These are phyloP conservation scores for Pilasporangium apinafurcum DNA, from an alignment of 352 stramenopile genomes.

Conservation along the genomic window DNA sequence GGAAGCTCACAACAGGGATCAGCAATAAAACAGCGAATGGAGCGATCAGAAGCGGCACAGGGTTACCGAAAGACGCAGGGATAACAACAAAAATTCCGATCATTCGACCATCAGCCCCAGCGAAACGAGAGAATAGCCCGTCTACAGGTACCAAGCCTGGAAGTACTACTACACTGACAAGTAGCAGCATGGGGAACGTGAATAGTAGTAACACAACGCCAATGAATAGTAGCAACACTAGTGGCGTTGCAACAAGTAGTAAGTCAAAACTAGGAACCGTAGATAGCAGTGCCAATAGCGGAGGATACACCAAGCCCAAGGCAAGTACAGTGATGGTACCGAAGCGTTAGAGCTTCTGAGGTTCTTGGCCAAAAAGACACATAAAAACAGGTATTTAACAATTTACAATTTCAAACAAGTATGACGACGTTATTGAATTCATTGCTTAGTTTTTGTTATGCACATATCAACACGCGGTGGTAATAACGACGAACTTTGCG, in stretches of 20 bases:
- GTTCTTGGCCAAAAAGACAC: background rate
- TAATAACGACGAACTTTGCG: too few relatives aligned
- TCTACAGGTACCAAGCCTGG: conserved; percentile 42
- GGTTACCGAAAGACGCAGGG: conserved; percentile 34
- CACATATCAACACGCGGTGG: too few relatives aligned
- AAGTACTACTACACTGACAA: conserved; percentile 5
- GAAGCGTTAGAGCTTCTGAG: conserved; percentile 10
- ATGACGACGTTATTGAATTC: conserved; percentile 5
- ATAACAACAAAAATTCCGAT: conserved; percentile 71
- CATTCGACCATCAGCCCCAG: conserved; percentile 56
- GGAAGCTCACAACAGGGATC: conserved; percentile 30
- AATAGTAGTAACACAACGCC: background rate
- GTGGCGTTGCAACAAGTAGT: conserved; percentile 13
- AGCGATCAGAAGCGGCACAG: conserved; percentile 24
- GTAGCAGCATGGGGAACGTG: conserved; percentile 1
- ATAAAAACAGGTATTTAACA: background rate
- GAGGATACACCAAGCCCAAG: conserved; percentile 20
- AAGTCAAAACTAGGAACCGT: conserved; percentile 30
- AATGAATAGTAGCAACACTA: conserved; percentile 5
- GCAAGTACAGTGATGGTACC: conserved; percentile 15
- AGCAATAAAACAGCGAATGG: conserved; percentile 26
- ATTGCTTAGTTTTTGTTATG: too few relatives aligned
- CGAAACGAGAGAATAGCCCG: conserved; percentile 62
- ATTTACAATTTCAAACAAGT: background rate
- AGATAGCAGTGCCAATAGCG: conserved; percentile 13